Base-by-base conservation (phyloP, 148 eudicot species). In the Fagopyrum homotropicum region DNA sequence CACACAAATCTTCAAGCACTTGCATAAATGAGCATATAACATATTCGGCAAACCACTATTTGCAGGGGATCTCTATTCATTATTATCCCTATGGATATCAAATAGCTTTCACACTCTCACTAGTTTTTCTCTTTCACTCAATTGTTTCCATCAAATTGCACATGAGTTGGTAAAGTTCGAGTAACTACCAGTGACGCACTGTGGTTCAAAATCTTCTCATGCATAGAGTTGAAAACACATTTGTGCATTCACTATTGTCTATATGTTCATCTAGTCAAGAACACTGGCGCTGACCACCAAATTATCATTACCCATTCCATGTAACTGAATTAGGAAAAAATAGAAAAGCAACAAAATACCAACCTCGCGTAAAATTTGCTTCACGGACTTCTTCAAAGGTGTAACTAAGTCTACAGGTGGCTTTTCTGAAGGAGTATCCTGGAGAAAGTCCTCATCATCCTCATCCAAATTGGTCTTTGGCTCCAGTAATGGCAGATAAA, bases 341-440 rank as follows among this genome's bases (percentile, higher is more conserved):
- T 17, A 59, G 26, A 59, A 19, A 59, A 4, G 35, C 30, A 57
- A 72, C n/a, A 73, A 26, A 43, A 29, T 45, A 85, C 88, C 45
- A 74, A 89, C 97, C 90, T 92, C 99, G 54, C 96, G 92, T 69
- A 80, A 43, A 48, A 90, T 89, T 85, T 95, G 99, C 72, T 82
- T 86, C 63, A 92, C 84, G 43, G 97, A 89, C 78, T 87, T 90
- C 81, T 90, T 86, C 79, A 92, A 88, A 29, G 97, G 98, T 77
- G 84, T 83, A 78, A 92, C 86, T 76, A 92, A 85, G 86, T 95
- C 98, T 35, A 86, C 75, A 77, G 47, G 87, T 6, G 77, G 77
- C 7, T 78, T 80, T 73, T 82, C 86, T 15, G 81, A 22, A 45
- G 72, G 72, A 76, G 78, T 45, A 47, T 91, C 93, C 75, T 77